These are phyloP conservation scores for Ophiostoma sp. DNA, from an alignment of 2,329 filamentous ascomycete species.

Conservation along the genomic window DNA sequence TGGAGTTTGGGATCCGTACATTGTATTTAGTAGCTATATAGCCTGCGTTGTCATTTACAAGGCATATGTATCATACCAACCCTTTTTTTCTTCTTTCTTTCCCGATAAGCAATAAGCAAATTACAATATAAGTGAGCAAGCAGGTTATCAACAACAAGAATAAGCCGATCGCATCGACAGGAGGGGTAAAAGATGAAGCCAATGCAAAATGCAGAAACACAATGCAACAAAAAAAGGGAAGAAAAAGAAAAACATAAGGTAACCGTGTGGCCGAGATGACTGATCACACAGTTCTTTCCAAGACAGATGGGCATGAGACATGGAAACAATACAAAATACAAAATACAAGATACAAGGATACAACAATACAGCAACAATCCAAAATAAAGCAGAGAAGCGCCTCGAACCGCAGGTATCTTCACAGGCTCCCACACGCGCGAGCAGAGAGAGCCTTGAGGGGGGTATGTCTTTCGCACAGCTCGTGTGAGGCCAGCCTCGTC, in stretches of 20 bases:
- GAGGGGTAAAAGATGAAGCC: background rate
- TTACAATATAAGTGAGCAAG: background rate
- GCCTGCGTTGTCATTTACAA: background rate
- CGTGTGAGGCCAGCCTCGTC: slow-evolving; percentile 1
- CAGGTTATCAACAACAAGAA: background rate
- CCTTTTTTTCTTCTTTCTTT: background rate
- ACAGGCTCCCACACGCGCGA: slow-evolving; percentile 1
- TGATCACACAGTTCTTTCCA: background rate
- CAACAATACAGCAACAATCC: background rate
- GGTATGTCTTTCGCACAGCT: slow-evolving; percentile 13
- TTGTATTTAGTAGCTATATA: background rate
- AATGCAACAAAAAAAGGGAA: background rate
- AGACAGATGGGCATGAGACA: background rate
- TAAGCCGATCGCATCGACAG: background rate
- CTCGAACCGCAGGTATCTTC: slow-evolving; percentile 6
- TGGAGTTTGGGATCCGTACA: background rate
- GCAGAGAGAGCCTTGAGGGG: background rate
- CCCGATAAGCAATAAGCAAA: background rate
- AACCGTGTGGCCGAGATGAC: background rate
- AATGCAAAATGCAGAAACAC: background rate
- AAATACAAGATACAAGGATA: background rate
- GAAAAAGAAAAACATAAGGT: background rate
- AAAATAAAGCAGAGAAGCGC: slow-evolving; percentile 14
- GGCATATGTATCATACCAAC: background rate
- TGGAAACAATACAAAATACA: background rate